phyloP scores from a whole-genome alignment of 2,329 filamentous ascomycete genomes.

The Scedosporium dehoogii region DNA sequence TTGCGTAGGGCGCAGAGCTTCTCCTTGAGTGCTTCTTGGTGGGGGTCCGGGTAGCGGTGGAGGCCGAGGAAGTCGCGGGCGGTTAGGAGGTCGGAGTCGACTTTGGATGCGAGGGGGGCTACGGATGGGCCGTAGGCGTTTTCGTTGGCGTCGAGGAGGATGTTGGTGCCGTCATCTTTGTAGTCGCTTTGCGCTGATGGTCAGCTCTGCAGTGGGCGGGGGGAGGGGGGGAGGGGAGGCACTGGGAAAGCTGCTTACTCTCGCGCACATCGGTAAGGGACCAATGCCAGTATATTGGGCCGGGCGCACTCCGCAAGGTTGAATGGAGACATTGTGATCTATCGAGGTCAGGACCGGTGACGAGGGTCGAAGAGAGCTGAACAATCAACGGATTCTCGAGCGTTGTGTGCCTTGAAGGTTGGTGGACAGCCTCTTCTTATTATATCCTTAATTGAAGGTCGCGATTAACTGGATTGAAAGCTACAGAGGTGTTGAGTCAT shows the following conservation, averaged over 20 bases:
- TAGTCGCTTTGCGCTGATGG: conserved; percentile 57
- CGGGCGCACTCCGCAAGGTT: conserved; percentile 65
- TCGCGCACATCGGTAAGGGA: conserved; percentile 73
- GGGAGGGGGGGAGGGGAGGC: conserved; percentile 9
- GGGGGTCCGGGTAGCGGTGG: conserved; percentile 92
- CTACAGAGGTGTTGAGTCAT: background rate
- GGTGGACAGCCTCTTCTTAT: no score
- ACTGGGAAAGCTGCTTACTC: conserved; percentile 49
- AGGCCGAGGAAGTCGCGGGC: conserved; percentile 67
- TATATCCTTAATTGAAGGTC: no score
- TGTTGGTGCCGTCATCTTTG: conserved; percentile 93
- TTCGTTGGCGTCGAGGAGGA: conserved; percentile 95
- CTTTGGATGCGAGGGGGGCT: conserved; percentile 36
- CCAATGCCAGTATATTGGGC: conserved; percentile 64
- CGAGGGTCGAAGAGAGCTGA: no score
- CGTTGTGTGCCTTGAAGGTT: no score
- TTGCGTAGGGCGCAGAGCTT: conserved; percentile 81
- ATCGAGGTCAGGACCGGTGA: no score
- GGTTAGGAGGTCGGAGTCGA: conserved; percentile 22
- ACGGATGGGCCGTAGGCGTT: conserved; percentile 88
- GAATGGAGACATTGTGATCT: conserved; percentile 47
- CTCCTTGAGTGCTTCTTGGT: conserved; percentile 81
- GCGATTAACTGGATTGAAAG: background rate
- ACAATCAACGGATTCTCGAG: no score
- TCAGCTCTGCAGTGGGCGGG: conserved; percentile 2